Base-by-base conservation (phyloP, 352 stramenopile species). In the Globisporangium okanoganense region DNA sequence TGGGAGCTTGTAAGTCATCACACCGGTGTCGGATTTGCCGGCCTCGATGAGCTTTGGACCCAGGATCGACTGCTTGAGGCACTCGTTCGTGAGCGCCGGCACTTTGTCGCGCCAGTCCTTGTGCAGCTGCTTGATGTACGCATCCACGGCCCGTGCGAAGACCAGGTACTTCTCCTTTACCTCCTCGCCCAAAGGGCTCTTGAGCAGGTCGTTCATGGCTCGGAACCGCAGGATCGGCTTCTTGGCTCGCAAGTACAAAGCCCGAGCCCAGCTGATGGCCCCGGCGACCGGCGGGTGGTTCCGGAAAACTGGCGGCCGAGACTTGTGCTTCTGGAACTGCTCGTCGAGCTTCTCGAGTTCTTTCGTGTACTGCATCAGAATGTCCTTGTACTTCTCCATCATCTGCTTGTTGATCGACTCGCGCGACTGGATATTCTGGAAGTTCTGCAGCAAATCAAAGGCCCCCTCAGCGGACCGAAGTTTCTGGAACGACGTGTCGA, bases 381-480 rank as follows among this genome's bases (percentile, higher is more conserved):
- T 98, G 53, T 98, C 92, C 60, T 98, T 97, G 76, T 98, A 98
- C 58, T 98, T 97, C 52, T 97, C 88, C 84, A 98, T 97, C 87
- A 98, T 98, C 54, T 97, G 90, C 63, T 97, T 96, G 78, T 98
- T 97, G 65, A 98, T 98, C 13, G 85, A 96, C 53, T 98, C 92
- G 36, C 95, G 89, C 6, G 88, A 95, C 65, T 98, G 87, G 54
- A 98, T 98, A 47, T 98, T 97, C 59, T 98, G 90, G 67, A 98
- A 98, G 61, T 98, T 98, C 60, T 98, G 86, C n/a, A 98, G 82
- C 48, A 98, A 75, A 68, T 98, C 94, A 52, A 98, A 98, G 3
- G 95, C 95, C 14, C 89, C 95, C 70, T 98, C 94, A 0, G 95
- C 91, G 4, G 87, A 97, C 2, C 95, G 82, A 13, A 98, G 84